Conservation (phyloP, 2,329 filamentous ascomycete genomes). For the Sporothrix schenckii region DNA sequence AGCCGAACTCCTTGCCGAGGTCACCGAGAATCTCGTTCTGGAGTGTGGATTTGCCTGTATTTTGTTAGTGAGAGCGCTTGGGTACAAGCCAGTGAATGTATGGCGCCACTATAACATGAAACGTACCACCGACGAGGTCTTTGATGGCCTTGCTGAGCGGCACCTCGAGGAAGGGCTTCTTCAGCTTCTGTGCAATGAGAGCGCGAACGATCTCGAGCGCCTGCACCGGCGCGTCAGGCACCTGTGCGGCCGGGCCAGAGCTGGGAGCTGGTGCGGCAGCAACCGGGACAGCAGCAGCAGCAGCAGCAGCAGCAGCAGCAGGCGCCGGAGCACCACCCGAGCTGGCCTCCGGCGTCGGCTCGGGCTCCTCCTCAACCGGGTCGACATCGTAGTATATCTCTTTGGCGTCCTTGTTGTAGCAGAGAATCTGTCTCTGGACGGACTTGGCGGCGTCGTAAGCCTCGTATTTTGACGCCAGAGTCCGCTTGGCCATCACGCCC, state of each 20-base stretch:
- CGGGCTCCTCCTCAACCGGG: constrained; percentile 86
- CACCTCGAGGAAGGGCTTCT: constrained; percentile 87
- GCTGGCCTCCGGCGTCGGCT: constrained; percentile 48
- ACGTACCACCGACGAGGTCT: constrained; percentile 91
- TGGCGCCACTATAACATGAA: neutral
- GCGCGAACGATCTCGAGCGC: constrained; percentile 88
- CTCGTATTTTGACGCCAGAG: constrained; percentile 95
- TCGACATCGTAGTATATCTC: constrained; percentile 99
- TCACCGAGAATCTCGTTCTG: constrained; percentile 99
- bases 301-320: constrained; percentile 56
- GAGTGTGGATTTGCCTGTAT: constrained; percentile 88
- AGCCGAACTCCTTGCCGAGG: constrained; percentile 96
- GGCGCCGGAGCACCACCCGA: constrained; percentile 57
- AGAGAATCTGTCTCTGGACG: constrained; percentile 94
- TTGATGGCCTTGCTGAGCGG: constrained; percentile 97
- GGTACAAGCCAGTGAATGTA: neutral
- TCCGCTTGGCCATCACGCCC: constrained; percentile 96
- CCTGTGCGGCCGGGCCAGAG: constrained; percentile 81
- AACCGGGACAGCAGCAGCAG: constrained; percentile 57
- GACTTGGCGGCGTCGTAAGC: constrained; percentile 97
- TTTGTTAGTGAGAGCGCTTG: neutral
- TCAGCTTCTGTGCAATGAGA: constrained; percentile 94
- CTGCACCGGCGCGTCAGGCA: constrained; percentile 83
- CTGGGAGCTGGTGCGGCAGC: constrained; percentile 66
- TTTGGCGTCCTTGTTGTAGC: constrained; percentile 99